Evolutionary conservation across 1,284 basidiomycete species (phyloP), one percentile per base, ranked within the genome.

Genomic region (Malassezia arunalokei): DNA sequence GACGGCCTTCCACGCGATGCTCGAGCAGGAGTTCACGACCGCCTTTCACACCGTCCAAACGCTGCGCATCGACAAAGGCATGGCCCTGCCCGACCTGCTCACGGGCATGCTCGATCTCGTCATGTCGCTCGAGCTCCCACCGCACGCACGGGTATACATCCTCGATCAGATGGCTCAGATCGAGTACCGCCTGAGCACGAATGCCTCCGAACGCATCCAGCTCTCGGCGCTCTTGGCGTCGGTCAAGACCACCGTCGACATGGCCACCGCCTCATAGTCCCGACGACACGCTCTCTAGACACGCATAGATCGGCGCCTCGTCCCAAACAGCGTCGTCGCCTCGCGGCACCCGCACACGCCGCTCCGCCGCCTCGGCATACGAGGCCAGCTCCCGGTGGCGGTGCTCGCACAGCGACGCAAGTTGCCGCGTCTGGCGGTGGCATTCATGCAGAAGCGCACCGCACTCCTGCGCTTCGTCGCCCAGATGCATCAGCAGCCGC

Each of bases 81-180:
- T 98, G 31, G 94, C 94, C 12, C 76, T 98, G 32, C 90, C 95
- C 69, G 94, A 99, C 75, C 79, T 99, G 48, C 82, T 98, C n/a
- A 80, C 82, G 20, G 92, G 91, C 29, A 83, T 91, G 30, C 95
- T 86, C 73, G 92, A 98, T 53, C 87, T 88, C 63, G 77, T 92
- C 32, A 83, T 87, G 63, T 85, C 82, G 0, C 80, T 96, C 50
- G 86, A 92, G 42, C 79, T 96, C 59, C 86, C 89, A 44, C 79
- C 84, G 6, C 80, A 85, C 54, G 84, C 86, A n/a, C 79, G 89
- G 42, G 82, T 92, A 45, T 95, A 92, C 68, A 79, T 98, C 8
- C 76, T 99, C 15, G 94, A 98, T 70, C 84, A 90, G 63, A 60
- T 71, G n/a, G 70, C 76, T 88, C 31, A 89, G 87, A 39, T 85